Evolutionary conservation across 345 rosid genomes (phyloP), one percentile per base, ranked within the genome.

Genomic region (Durio zibethinus): DNA sequence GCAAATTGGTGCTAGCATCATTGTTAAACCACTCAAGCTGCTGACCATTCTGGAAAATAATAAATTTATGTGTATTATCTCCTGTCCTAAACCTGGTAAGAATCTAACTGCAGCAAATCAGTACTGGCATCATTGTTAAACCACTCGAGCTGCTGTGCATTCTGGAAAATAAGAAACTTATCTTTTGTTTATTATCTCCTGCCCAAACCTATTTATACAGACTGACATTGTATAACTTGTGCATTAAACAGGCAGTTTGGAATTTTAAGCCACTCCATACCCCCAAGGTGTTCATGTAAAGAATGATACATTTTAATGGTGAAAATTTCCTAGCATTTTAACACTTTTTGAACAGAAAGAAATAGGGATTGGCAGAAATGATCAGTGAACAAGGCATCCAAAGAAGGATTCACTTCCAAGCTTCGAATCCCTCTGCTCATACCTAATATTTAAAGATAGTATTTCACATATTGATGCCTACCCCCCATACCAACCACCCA

Each of bases 181-280:
- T 20, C 59, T 1, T n/a, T 7, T 53, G 59, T 53, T 53, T 20
- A 7, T 20, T n/a, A 53, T n/a, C 59, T 7, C 59, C 59, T 53
- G 59, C 59, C 53, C 20, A 48, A 14, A 42, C 11, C 5, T 36
- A 4, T 36, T 36, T 36, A 36, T 36, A 36, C 40, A 2, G 2
- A 36, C 4, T 6, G 50, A 12, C 5, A 45, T 45, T 16, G 12
- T 54, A 54, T 7, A 54, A 54, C 60, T n/a, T 21, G 11, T 21
- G 60, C 27, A 3, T 54, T 2, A 54, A n/a, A 67, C 68, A 66
- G 73, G 74, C 56, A 77, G 48, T 73, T 67, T 48, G 11, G 68
- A 25, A 20, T 53, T 53, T 53, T 53, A 53, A 53, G 60, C 59
- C 59, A 7, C 25, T 53, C 25, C 23, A n/a, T n/a, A 6, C 4